Base-by-base conservation (phyloP, 202 grass and related monocot species). In the Schoenoplectus tabernaemontani region DNA sequence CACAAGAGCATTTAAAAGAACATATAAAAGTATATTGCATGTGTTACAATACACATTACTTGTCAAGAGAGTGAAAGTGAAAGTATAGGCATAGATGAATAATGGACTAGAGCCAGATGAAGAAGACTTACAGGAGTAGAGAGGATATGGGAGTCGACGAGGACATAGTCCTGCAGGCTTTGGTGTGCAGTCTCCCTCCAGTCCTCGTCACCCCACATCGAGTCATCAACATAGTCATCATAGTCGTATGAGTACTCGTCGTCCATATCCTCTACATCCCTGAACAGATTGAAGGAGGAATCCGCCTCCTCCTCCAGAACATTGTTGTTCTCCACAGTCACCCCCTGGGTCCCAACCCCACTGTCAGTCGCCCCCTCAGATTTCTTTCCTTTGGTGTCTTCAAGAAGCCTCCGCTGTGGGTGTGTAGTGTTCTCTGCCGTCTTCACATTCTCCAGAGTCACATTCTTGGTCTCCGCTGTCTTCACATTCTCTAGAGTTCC, bases 181-280 rank as follows among this genome's bases (percentile, higher is more conserved):
- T 90, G 80, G 83, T 98, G 95, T 43, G 79, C 46, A 53, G 85
- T 71, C 84, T 98, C 95, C 74, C 59, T 98, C 91, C 91, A 98
- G 53, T 94, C 91, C 85, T 98, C 95, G 36, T 98, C 89, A 37
- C 95, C 95, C 95, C 95, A 98, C 91, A 87, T 89, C 37, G 87
- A 43, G 17, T 94, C 88, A 64, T 94, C 83, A 58, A 92, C 86
- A 77, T 98, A 94, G 59, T 98, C 95, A 83, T 94, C 95, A 65
- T 98, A 98, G 84, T 98, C 91, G 83, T 98, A 98, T 59, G 85
- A 85, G 78, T 98, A 98, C 78, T 98, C 95, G 62, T 92, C 95
- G 76, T 86, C 87, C 22, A 98, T 84, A 81, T 92, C 91, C 80
- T 94, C 91, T 39, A 69, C 44, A 86, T 98, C 86, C 64, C 89